Percentiles rank a stretch among this genome's conserved stretches.
phyloP scores from a whole-genome alignment of 2,329 filamentous ascomycete species.

The Aspergillus tubingensis region DNA sequence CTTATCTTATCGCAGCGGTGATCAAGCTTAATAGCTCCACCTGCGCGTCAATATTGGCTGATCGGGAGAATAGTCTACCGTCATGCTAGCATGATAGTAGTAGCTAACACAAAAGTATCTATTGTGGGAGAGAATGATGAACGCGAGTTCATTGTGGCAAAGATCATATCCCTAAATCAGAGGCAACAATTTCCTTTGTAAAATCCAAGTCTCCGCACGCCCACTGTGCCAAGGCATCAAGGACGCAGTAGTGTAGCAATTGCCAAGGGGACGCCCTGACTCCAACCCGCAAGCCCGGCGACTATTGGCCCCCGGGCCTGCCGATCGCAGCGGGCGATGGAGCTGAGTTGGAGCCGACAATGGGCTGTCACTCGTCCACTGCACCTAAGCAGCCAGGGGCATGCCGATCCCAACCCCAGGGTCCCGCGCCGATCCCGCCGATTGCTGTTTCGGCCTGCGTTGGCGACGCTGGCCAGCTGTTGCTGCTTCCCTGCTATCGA shows the following conservation, averaged over 20 bases:
- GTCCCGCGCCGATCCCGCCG: slow-evolving; percentile 7
- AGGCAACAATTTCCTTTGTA: too few relatives aligned
- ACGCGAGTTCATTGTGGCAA: too few relatives aligned
- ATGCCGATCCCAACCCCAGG: slow-evolving; percentile 3
- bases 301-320: neutral
- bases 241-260: neutral
- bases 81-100: too few relatives aligned
- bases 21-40: neutral
- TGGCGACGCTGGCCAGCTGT: neutral
- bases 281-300: neutral
- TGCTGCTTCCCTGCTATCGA: neutral
- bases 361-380: neutral
- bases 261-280: neutral
- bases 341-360: neutral
- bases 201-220: too few relatives aligned
- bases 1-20: neutral
- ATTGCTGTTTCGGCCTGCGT: slow-evolving; percentile 3
- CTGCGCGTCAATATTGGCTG: too few relatives aligned
- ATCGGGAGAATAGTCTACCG: too few relatives aligned
- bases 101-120: too few relatives aligned
- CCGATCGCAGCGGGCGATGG: neutral
- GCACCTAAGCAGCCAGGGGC: neutral
- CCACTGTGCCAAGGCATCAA: too few relatives aligned
- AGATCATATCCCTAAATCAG: too few relatives aligned
- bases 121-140: too few relatives aligned